These are phyloP conservation scores for Spongospora subterranea DNA, from an alignment of 208 protist genomes.

Conservation along the genomic window DNA sequence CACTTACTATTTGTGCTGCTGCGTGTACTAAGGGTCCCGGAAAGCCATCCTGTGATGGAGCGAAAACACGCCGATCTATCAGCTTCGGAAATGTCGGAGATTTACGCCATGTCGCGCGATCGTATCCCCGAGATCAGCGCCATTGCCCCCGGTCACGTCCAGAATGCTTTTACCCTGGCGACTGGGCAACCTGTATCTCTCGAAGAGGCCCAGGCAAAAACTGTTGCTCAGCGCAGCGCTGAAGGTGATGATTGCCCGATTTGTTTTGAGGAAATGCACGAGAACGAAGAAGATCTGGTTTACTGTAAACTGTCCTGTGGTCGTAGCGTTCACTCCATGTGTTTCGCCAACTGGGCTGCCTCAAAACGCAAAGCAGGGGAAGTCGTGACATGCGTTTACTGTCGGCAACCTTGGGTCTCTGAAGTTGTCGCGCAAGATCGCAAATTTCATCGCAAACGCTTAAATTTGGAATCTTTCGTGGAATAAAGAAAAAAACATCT, in stretches of 20 bases:
- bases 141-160: slow-evolving; percentile 5
- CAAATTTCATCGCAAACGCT: neutral
- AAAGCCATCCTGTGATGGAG: neutral
- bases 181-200: neutral
- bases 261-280: neutral
- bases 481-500: no score
- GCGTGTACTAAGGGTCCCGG: neutral
- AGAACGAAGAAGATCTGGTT: neutral
- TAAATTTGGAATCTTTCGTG: slow-evolving; percentile 30
- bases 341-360: slow-evolving; percentile 31
- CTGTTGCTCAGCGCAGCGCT: neutral
- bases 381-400: slow-evolving; percentile 37
- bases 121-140: neutral
- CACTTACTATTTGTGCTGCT: slow-evolving; percentile 48
- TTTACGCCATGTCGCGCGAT: neutral
- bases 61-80: neutral
- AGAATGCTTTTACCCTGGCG: neutral
- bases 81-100: neutral
- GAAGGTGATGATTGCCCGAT: slow-evolving; percentile 40
- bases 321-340: slow-evolving; percentile 4
- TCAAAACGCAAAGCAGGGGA: neutral
- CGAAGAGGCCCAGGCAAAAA: neutral
- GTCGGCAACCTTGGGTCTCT: slow-evolving; percentile 9
- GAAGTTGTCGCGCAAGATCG: neutral
- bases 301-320: neutral